Evolutionary conservation across 2,329 filamentous ascomycete genomes (phyloP).

Genomic region (Aspergillus pseudoglaucus): DNA sequence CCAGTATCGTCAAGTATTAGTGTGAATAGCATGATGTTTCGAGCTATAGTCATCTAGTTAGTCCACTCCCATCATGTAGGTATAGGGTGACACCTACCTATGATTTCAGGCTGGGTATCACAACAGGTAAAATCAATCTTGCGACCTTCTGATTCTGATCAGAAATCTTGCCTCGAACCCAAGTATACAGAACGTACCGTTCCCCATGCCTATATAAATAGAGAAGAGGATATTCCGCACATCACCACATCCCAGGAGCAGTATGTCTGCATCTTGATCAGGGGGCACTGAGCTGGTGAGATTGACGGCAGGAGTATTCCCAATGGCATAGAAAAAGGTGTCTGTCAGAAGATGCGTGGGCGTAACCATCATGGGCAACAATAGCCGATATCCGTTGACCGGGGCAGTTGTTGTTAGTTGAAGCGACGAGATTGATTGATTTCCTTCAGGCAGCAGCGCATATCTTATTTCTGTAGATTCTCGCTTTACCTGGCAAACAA

Average conservation of each 20-base stretch:
- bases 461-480: no score
- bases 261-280: conserved; percentile 44
- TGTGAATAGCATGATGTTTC: neutral
- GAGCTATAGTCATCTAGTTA: conserved; percentile 7
- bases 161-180: neutral
- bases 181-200: conserved; percentile 37
- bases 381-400: neutral
- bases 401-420: neutral
- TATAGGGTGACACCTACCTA: neutral
- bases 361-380: neutral
- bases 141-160: neutral
- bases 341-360: neutral
- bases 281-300: conserved; percentile 45
- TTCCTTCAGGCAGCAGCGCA: no score
- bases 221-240: conserved; percentile 53
- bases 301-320: conserved; percentile 49
- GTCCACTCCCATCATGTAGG: conserved; percentile 19
- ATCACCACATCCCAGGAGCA: conserved; percentile 54
- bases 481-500: no score
- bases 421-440: neutral
- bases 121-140: neutral
- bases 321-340: conserved; percentile 33
- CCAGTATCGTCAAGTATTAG: neutral
- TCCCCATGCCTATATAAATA: conserved; percentile 35
- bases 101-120: neutral